Evolutionary conservation across 352 stramenopile species (phyloP).

Genomic region (Blastocystis sp.): DNA sequence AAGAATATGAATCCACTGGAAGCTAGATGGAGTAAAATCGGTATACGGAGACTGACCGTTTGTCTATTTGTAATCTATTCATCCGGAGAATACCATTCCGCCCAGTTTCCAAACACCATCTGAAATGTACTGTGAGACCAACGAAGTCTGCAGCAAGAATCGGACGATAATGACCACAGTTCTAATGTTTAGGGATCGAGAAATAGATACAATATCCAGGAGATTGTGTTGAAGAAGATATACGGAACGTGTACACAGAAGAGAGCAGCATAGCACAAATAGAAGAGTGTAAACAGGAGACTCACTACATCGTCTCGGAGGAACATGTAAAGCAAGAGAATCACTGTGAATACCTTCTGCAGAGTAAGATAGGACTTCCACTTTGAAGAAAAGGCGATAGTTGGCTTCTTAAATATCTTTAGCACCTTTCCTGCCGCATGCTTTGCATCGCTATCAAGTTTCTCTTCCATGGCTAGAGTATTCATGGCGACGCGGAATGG

Average conservation of each 20-base stretch:
- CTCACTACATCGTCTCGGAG: constrained; percentile 1
- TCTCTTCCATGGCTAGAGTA: neutral
- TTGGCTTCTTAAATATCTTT: constrained; percentile 13
- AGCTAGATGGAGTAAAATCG: neutral
- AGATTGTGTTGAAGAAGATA: neutral
- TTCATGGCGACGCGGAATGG: neutral
- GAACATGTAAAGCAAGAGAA: constrained; percentile 1
- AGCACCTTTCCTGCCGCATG: neutral
- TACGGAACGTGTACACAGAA: constrained; percentile 39
- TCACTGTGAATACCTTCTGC: constrained; percentile 12
- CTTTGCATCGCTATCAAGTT: neutral
- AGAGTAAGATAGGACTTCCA: neutral
- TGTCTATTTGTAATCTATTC: neutral
- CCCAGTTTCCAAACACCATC: constrained; percentile 24
- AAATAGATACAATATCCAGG: neutral
- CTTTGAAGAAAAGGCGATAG: neutral
- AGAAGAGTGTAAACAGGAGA: constrained; percentile 32
- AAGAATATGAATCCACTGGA: constrained; percentile 50
- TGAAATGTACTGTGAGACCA: neutral
- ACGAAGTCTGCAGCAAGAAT: constrained; percentile 8
- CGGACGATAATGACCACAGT: neutral
- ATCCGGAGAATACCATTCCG: neutral
- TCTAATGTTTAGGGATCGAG: neutral
- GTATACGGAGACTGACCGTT: neutral
- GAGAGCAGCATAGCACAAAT: constrained; percentile 38